phyloP scores from a whole-genome alignment of 2,329 filamentous ascomycete species.

The Penicillium sp. region DNA sequence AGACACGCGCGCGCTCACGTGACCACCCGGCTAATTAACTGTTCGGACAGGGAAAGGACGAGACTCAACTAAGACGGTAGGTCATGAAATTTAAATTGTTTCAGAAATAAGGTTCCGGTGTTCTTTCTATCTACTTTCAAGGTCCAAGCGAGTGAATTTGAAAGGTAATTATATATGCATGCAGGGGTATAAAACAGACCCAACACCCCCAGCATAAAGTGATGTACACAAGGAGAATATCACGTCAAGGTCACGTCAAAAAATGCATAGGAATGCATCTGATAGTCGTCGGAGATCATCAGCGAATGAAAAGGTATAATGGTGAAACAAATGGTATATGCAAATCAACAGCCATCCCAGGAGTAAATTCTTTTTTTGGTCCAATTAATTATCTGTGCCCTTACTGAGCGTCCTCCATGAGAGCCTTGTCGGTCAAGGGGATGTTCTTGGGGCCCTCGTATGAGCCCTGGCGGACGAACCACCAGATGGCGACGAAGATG shows the following conservation, averaged over 20 bases:
- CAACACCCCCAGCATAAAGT: slow-evolving; percentile 5
- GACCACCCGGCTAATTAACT: neutral
- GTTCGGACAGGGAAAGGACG: neutral
- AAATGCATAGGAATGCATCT: slow-evolving; percentile 5
- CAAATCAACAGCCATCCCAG: slow-evolving; percentile 5
- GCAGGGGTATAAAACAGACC: slow-evolving; percentile 1
- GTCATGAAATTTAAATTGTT: neutral
- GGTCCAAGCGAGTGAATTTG: neutral
- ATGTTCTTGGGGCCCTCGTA: slow-evolving; percentile 40
- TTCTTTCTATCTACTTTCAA: neutral
- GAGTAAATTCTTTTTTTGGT: neutral
- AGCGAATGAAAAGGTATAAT: slow-evolving; percentile 8
- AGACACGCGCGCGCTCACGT: slow-evolving; percentile 24
- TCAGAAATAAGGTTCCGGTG: neutral
- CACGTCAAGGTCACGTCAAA: slow-evolving; percentile 13
- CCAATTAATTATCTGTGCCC: neutral
- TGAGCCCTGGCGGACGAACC: slow-evolving; percentile 32
- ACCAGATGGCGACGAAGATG: slow-evolving; percentile 51
- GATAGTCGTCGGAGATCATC: slow-evolving; percentile 14
- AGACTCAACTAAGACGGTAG: neutral
- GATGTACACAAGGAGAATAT: slow-evolving; percentile 12
- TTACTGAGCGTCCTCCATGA: slow-evolving; percentile 33
- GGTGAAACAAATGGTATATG: slow-evolving; percentile 18
- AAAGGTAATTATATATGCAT: slow-evolving; percentile 6
- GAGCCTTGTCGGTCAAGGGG: slow-evolving; percentile 33